A percentile compares a stretch with the other conserved stretches of the same genome.
Conservation (phyloP, 2,329 filamentous ascomycete species). For the Arthrinium phaeospermum region DNA sequence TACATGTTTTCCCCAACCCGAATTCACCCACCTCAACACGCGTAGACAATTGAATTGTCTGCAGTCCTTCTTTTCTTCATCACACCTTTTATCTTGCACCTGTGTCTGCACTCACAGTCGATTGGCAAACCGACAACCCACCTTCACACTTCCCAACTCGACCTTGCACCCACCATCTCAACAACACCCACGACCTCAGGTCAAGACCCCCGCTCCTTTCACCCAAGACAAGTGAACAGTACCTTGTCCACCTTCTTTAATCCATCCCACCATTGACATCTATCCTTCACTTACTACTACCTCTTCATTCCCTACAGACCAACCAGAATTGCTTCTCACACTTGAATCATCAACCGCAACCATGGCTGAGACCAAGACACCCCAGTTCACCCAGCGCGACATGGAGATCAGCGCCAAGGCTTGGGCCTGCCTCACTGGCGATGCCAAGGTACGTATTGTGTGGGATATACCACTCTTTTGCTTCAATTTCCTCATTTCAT, state of each 20-base stretch:
- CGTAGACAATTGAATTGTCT: background rate
- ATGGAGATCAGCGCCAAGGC: constrained; percentile 8
- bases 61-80: background rate
- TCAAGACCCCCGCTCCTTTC: background rate
- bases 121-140: background rate
- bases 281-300: background rate
- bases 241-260: background rate
- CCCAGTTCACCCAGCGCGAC: background rate
- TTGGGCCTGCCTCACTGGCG: background rate
- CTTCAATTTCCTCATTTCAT: background rate
- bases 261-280: background rate
- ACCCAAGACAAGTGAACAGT: background rate
- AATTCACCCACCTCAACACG: background rate
- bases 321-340: background rate
- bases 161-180: background rate
- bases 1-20: background rate
- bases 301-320: background rate
- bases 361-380: background rate
- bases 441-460: background rate
- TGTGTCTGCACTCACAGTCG: background rate
- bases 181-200: background rate
- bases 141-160: background rate
- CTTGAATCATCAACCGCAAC: background rate
- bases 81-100: background rate
- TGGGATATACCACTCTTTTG: background rate